Conservation (phyloP, 352 stramenopile species). For the Phytophthora crassamura region DNA sequence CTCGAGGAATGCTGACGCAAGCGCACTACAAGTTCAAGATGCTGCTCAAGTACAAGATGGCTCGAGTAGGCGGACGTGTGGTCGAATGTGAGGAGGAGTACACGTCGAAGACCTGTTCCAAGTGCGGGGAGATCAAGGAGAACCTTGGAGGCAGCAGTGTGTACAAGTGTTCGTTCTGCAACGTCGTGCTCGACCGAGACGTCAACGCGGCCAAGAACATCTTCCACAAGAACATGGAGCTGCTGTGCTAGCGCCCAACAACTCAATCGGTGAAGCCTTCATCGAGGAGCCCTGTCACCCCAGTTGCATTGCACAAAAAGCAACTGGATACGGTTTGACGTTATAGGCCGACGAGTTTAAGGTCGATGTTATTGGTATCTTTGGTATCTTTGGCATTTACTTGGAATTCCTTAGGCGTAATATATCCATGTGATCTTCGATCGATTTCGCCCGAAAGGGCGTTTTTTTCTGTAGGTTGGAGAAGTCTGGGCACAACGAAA, state of each 20-base stretch:
- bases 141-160: conserved; percentile 7
- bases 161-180: conserved; percentile 4
- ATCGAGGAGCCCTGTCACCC: too few relatives aligned
- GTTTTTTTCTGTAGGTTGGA: too few relatives aligned
- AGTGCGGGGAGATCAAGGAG: conserved; percentile 7
- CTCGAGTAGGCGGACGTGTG: conserved; percentile 4
- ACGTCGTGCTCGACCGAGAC: conserved; percentile 1
- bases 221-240: conserved; percentile 8
- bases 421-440: too few relatives aligned
- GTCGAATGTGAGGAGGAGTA: conserved; percentile 29
- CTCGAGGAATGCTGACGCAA: conserved; percentile 14
- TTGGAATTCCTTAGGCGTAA: too few relatives aligned
- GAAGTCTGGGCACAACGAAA: too few relatives aligned
- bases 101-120: conserved; percentile 23
- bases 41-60: conserved; percentile 26
- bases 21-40: conserved; percentile 21
- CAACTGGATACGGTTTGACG: too few relatives aligned
- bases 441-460: too few relatives aligned
- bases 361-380: too few relatives aligned
- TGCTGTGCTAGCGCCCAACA: too few relatives aligned
- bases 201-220: conserved; percentile 18
- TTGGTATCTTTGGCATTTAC: too few relatives aligned
- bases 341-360: neutral
- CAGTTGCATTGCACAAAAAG: too few relatives aligned
- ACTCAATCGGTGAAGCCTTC: too few relatives aligned